Conservation (phyloP, 768 basidiomycete genomes). For the Boletellus sp. region DNA sequence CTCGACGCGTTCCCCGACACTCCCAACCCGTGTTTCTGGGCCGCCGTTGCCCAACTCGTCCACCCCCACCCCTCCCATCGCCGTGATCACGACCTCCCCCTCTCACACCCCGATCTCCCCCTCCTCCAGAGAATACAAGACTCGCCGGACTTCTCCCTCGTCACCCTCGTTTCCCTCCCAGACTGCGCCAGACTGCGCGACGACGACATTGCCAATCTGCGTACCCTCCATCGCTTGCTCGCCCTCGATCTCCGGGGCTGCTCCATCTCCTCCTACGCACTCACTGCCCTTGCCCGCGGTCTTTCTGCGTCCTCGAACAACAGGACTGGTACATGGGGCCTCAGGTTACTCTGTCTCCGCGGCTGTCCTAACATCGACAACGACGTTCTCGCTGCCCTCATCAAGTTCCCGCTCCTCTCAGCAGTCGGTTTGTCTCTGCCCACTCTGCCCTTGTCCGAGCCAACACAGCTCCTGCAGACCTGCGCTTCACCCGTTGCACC, state of each 20-base stretch:
- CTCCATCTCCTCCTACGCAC: slow-evolving; percentile 46
- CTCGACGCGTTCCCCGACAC: slow-evolving; percentile 32
- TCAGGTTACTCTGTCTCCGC: slow-evolving; percentile 56
- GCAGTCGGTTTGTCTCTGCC: slow-evolving; percentile 48
- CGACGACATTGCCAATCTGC: slow-evolving; percentile 47
- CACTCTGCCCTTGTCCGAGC: not conserved
- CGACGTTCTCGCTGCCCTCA: slow-evolving; percentile 39
- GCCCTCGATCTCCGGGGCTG: slow-evolving; percentile 67
- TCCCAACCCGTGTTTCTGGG: slow-evolving; percentile 62
- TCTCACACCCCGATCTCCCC: slow-evolving; percentile 51
- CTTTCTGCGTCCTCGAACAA: slow-evolving; percentile 31
- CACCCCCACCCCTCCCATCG: slow-evolving; percentile 44
- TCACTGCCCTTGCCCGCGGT: slow-evolving; percentile 50
- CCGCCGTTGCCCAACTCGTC: slow-evolving; percentile 56
- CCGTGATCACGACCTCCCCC: slow-evolving; percentile 41
- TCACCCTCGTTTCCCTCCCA: slow-evolving; percentile 62
- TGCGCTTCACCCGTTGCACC: slow-evolving; percentile 47
- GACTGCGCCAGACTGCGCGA: slow-evolving; percentile 57
- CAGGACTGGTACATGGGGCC: slow-evolving; percentile 47
- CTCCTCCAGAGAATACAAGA: slow-evolving; percentile 55
- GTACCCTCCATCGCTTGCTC: slow-evolving; percentile 48
- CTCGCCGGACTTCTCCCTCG: slow-evolving; percentile 55
- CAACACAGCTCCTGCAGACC: slow-evolving; percentile 33
- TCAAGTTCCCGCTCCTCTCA: slow-evolving; percentile 54
- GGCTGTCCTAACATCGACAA: slow-evolving; percentile 50